Evolutionary conservation across 352 stramenopile species (phyloP), one percentile per base, ranked within the genome.

Genomic region (Globisporangium heterothallicum): DNA sequence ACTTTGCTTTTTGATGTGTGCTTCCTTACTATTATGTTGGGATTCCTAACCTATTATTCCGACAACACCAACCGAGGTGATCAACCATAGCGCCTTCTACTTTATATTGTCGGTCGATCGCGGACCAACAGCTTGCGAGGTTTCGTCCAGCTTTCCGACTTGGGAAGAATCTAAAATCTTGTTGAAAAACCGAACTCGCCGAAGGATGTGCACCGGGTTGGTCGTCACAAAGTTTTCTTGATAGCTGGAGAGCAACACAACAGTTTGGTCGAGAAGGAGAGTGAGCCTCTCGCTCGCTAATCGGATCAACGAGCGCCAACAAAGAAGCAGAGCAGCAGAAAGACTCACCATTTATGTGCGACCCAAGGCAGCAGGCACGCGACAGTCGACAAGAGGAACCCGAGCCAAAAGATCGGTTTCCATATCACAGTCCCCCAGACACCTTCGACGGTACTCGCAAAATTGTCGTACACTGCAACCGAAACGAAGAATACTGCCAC

Each of bases 131-230:
- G 47, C 41, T 40, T 62, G 42, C 3, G 56, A 56, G 2, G 56
- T 62, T 32, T 57, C 49, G 18, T 56, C 57, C 29, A 56, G 21
- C 22, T 56, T 57, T 49, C 67, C 62, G 7, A 74, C 42, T 32
- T 70, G 58, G 3, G 73, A 85, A 4, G 75, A 59, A 53, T 88
- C 76, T 12, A 81, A 49, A 18, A 90, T 83, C 58, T 90, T 90
- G 56, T 90, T 87, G 49, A 78, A 84, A 12, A 75, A 72, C 4
- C 73, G 66, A n/a, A 74, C 77, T 2, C 82, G 74, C 24, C 80
- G 74, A 16, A 92, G 58, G 29, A 92, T 84, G 45, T 90, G 73
- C 14, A 92, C 78, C 3, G 82, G 78, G 27, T 90, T 86, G 6
- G 66, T 72, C 25, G 72, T 72, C 30, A 75, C 63, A 46, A 90